phyloP scores from a whole-genome alignment of 1,139 yeast species.

The Insectozyma bohioensis region DNA sequence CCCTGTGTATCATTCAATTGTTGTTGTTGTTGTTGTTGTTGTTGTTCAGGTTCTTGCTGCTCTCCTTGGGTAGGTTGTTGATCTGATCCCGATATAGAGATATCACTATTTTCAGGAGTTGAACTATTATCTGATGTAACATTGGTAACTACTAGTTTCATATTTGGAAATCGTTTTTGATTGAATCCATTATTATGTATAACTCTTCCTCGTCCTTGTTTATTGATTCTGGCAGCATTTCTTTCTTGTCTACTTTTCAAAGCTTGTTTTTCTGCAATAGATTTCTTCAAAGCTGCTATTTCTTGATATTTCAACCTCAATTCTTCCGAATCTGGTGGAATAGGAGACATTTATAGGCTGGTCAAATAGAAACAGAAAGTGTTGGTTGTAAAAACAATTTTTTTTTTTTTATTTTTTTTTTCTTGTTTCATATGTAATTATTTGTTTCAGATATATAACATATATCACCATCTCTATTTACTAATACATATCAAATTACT shows the following conservation, averaged over 20 bases:
- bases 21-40: neutral
- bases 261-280: constrained; percentile 22
- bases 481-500: too few species aligned
- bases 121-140: neutral
- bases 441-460: too few species aligned
- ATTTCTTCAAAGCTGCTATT: constrained; percentile 31
- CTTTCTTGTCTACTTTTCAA: constrained; percentile 8
- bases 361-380: constrained; percentile 3
- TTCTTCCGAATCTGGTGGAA: constrained; percentile 19
- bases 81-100: neutral
- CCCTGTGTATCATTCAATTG: neutral
- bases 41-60: neutral
- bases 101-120: neutral
- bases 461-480: too few species aligned
- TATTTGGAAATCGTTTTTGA: constrained; percentile 6
- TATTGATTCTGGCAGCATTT: constrained; percentile 7
- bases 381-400: neutral
- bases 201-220: constrained; percentile 4
- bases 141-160: constrained; percentile 8
- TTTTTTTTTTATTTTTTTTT: constrained; percentile 2
- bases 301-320: constrained; percentile 32
- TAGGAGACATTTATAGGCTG: constrained; percentile 11
- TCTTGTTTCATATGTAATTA: neutral
- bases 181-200: neutral
- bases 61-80: constrained; percentile 10